Conservation (phyloP, 164 flowering plant species). For the Stephania cephalantha region DNA sequence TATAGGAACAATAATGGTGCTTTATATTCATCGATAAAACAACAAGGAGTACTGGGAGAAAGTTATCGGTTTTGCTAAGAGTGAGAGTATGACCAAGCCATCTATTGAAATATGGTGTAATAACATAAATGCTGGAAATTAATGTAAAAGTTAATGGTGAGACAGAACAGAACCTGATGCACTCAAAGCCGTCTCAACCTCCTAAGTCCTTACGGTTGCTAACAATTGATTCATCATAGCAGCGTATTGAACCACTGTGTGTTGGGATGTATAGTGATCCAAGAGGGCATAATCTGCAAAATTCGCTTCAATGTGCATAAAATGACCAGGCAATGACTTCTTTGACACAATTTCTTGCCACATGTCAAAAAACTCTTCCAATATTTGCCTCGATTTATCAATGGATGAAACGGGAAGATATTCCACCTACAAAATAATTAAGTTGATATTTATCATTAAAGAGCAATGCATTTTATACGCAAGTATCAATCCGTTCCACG, state of each 20-base stretch:
- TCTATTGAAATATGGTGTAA: background rate
- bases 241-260: slow-evolving; percentile 85
- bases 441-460: background rate
- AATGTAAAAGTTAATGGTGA: background rate
- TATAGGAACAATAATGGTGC: too few species aligned
- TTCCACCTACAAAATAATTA: slow-evolving; percentile 59
- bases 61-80: too few species aligned
- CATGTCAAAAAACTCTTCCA: slow-evolving; percentile 73
- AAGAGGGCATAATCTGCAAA: slow-evolving; percentile 68
- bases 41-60: too few species aligned
- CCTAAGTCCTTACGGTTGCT: slow-evolving; percentile 41
- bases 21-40: too few species aligned
- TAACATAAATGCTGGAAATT: slow-evolving; percentile 2
- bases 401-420: slow-evolving; percentile 85
- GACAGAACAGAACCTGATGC: background rate
- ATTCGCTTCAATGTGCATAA: slow-evolving; percentile 65
- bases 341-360: slow-evolving; percentile 73
- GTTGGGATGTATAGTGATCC: slow-evolving; percentile 66
- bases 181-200: background rate
- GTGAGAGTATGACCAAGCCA: background rate
- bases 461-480: background rate
- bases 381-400: slow-evolving; percentile 57
- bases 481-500: background rate
- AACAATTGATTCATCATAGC: slow-evolving; percentile 60
- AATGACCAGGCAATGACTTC: slow-evolving; percentile 81